These are phyloP conservation scores for Ophiostoma australiae DNA, from an alignment of 2,329 filamentous ascomycete species.

Conservation along the genomic window DNA sequence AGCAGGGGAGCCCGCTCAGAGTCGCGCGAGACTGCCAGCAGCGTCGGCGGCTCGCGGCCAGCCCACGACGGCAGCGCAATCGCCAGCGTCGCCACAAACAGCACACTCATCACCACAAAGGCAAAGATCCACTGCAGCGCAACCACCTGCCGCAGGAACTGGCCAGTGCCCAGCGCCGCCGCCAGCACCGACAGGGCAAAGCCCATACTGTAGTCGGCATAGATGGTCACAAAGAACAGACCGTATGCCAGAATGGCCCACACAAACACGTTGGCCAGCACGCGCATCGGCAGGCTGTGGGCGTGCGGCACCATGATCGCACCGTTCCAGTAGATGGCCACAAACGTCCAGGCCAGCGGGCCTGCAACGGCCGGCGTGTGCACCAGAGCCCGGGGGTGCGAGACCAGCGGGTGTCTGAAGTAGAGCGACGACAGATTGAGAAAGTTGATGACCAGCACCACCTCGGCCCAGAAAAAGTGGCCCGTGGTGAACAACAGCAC, in stretches of 20 bases:
- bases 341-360: slow-evolving; percentile 79
- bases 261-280: slow-evolving; percentile 82
- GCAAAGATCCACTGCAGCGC: slow-evolving; percentile 92
- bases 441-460: slow-evolving; percentile 75
- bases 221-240: slow-evolving; percentile 65
- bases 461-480: slow-evolving; percentile 69
- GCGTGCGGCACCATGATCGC: slow-evolving; percentile 72
- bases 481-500: slow-evolving; percentile 76
- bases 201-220: slow-evolving; percentile 74
- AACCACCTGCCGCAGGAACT: slow-evolving; percentile 67
- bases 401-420: slow-evolving; percentile 69
- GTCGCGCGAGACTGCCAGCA: slow-evolving; percentile 36
- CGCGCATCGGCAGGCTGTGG: slow-evolving; percentile 61
- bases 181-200: slow-evolving; percentile 70
- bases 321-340: slow-evolving; percentile 84
- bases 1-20: slow-evolving; percentile 59
- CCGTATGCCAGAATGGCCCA: slow-evolving; percentile 79
- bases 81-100: slow-evolving; percentile 63
- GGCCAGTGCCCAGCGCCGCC: slow-evolving; percentile 70
- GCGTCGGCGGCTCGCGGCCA: slow-evolving; percentile 45
- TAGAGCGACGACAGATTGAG: slow-evolving; percentile 74
- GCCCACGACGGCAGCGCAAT: slow-evolving; percentile 61
- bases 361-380: slow-evolving; percentile 71
- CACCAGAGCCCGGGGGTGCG: slow-evolving; percentile 55
- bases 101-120: slow-evolving; percentile 71